A percentile compares a stretch with the other conserved stretches of the same genome.
phyloP scores from a whole-genome alignment of 164 flowering plant genomes.

The Tinospora cordifolia region DNA sequence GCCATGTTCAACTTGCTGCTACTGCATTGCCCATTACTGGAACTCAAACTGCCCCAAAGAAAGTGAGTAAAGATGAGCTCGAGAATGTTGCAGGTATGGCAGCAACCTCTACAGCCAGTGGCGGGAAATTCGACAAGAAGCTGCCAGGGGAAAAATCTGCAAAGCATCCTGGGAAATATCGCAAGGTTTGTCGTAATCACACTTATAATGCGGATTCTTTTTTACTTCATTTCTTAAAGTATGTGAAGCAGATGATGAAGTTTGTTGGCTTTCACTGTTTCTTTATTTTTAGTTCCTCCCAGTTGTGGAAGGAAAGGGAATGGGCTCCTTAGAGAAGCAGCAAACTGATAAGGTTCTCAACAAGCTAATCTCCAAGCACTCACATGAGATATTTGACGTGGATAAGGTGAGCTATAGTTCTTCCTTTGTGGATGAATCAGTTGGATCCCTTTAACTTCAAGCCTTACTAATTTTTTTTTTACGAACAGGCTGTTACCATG shows the following conservation, averaged over 20 bases:
- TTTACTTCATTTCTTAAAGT: neutral
- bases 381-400: slow-evolving; percentile 71
- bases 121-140: slow-evolving; percentile 94
- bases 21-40: slow-evolving; percentile 85
- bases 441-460: neutral
- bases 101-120: slow-evolving; percentile 86
- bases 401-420: slow-evolving; percentile 44
- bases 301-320: slow-evolving; percentile 68
- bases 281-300: slow-evolving; percentile 42
- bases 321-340: slow-evolving; percentile 57
- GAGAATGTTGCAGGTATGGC: slow-evolving; percentile 79
- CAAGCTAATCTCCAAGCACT: slow-evolving; percentile 70
- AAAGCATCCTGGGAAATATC: slow-evolving; percentile 67
- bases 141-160: slow-evolving; percentile 79
- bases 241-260: neutral
- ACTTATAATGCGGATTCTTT: neutral
- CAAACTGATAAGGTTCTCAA: slow-evolving; percentile 76
- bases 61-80: slow-evolving; percentile 57
- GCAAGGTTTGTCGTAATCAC: slow-evolving; percentile 51
- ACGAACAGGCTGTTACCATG: slow-evolving; percentile 53
- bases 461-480: neutral
- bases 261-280: slow-evolving; percentile 3
- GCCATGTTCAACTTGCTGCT: slow-evolving; percentile 90
- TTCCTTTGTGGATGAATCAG: neutral
- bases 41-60: slow-evolving; percentile 53